Base-by-base conservation (phyloP, 2,329 filamentous ascomycete genomes). In the Phaeoacremonium minimum region DNA sequence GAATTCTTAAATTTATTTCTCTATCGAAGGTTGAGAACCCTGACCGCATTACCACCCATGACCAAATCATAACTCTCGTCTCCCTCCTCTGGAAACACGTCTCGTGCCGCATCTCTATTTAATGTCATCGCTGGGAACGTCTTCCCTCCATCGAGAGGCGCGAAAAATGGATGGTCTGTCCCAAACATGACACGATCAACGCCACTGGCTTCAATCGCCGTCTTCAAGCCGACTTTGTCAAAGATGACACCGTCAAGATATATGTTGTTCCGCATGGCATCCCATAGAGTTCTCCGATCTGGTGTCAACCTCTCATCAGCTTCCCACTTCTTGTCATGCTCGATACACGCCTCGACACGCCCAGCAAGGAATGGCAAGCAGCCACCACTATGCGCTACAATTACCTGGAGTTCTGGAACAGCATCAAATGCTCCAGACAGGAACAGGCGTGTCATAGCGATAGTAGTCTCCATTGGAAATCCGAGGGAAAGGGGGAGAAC, bases 381-480 rank as follows among this genome's bases (percentile, higher is more conserved):
- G 2, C 87, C 88, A 1, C 88, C 88, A 9, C 84, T 87, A 59
- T 94, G 88, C 1, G 88, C 88, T 5, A 94, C 67, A 35, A 95
- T 66, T 47, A 94, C 79, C 17, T 77, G 71, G 37, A 94, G 60
- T 8, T 71, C 66, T 0, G 72, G 73, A 32, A 85, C 83, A 12
- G 77, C 70, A 56, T 91, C 86, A 58, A 89, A 94, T 0, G 91
- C 83, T 0, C 86, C 84, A 1, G 80, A 75, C 18, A 95, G 65
- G 34, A 87, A 77, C 87, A 94, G 91, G 31, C 87, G 73, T 3
- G 85, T 80, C 6, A 94, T 80, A 0, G 87, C 85, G 48, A 94
- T 89, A 1, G 88, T 94, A 1, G 88, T 95, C 61, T 95, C 87
- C 39, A 95, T 73, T 0, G 87, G 87, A 53, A 93, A 94, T 0